These are phyloP conservation scores for Wilcoxina mikolae DNA, from an alignment of 495 filamentous ascomycete genomes.

Conservation along the genomic window DNA sequence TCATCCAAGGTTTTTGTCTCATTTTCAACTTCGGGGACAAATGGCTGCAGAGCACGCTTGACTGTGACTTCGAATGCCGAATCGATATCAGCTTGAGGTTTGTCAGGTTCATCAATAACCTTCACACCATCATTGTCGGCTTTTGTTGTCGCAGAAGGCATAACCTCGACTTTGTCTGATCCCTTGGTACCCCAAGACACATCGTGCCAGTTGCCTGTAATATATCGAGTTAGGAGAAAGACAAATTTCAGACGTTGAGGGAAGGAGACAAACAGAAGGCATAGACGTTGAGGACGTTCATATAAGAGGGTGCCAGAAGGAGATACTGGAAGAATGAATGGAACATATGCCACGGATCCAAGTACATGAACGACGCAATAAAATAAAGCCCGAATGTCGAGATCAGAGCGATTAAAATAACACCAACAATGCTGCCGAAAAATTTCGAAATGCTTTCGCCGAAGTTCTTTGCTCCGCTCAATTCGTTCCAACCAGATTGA, in stretches of 20 bases:
- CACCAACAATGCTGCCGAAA: slow-evolving; percentile 53
- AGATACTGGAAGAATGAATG: slow-evolving; percentile 91
- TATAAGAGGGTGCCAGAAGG: slow-evolving; percentile 90
- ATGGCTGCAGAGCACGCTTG: slow-evolving; percentile 77
- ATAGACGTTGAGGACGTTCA: slow-evolving; percentile 99
- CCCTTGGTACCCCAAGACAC: slow-evolving; percentile 99
- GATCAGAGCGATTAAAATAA: slow-evolving; percentile 78
- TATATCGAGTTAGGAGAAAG: neutral
- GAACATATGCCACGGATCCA: slow-evolving; percentile 99
- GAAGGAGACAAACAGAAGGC: slow-evolving; percentile 44
- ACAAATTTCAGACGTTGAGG: neutral
- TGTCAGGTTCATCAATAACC: slow-evolving; percentile 88
- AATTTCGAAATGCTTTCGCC: slow-evolving; percentile 53
- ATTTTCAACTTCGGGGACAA: slow-evolving; percentile 52
- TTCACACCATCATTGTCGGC: slow-evolving; percentile 68
- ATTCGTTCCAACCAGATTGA: slow-evolving; percentile 18
- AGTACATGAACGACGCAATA: slow-evolving; percentile 93
- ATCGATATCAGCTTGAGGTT: slow-evolving; percentile 96
- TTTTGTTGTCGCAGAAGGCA: slow-evolving; percentile 73
- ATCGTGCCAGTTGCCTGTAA: slow-evolving; percentile 91
- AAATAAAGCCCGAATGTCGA: slow-evolving; percentile 97
- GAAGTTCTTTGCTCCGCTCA: slow-evolving; percentile 31
- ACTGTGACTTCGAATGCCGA: slow-evolving; percentile 94
- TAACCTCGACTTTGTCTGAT: slow-evolving; percentile 87
- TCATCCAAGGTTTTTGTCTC: slow-evolving; percentile 86